Evolutionary conservation across 352 stramenopile genomes (phyloP), one percentile per base, ranked within the genome.

Genomic region (Globisporangium takayamanum): DNA sequence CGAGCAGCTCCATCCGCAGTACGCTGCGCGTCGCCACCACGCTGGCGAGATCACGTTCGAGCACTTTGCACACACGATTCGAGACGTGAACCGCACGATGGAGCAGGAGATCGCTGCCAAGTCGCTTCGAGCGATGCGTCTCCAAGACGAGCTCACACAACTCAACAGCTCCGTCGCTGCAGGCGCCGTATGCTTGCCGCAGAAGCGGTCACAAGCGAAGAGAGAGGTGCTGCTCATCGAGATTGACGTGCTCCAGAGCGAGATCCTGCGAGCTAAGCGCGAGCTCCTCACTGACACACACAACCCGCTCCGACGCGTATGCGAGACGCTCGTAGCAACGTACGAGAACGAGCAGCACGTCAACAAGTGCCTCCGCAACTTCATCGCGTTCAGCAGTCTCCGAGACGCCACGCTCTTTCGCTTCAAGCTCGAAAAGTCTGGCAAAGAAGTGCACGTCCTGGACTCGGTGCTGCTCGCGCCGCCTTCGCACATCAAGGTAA

Each of bases 271-370:
- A 1, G 71, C 71, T 41, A 80, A 80, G 55, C 69, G 66, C 30
- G 75, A 87, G 20, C 63, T 87, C 18, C 78, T 91, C 41, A 85
- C 74, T 0, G 64, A 72, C 18, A 41, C 59, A 1, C 72, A 78
- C 12, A 68, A 81, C 37, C 72, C 67, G 20, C 76, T 91, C 15
- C 69, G 65, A 1, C 71, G 65, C n/a, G 68, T 87, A 18, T 89
- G 80, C 51, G 81, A 85, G 49, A 67, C 46, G 3, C 72, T 91
- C 22, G 67, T 91, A 36, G 68, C 79, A n/a, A 80, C 72, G 3
- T 91, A 84, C 42, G 74, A 79, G 50, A 89, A 88, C 51, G 77
- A 89, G 46, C 78, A 87, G 65, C 68, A 86, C 52, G 81, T 91
- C 1, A 87, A 89, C 50, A 72, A 87, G 53, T 87, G 69, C 42